Evolutionary conservation across 73 alveolate species (phyloP).

Genomic region (Tetrahymena thermophila): DNA sequence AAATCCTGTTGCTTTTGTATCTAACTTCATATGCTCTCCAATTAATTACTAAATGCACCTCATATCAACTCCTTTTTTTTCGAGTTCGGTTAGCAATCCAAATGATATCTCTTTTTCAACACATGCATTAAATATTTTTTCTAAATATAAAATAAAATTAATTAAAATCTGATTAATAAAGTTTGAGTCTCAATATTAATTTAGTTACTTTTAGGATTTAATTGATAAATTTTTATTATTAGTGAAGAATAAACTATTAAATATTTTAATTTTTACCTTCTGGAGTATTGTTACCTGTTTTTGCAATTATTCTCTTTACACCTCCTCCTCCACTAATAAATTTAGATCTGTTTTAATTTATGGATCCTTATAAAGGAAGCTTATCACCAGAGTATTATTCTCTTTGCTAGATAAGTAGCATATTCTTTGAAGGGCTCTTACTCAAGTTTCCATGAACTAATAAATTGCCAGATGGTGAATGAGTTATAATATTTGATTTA

Average conservation of each 20-base stretch:
- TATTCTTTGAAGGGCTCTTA: neutral
- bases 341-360: neutral
- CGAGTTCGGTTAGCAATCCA: neutral
- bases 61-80: neutral
- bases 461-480: neutral
- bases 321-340: neutral
- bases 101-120: neutral
- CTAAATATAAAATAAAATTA: neutral
- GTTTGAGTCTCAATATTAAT: neutral
- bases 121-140: neutral
- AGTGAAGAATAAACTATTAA: neutral
- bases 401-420: neutral
- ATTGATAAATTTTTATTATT: neutral
- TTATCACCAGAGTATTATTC: neutral
- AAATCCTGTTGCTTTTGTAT: neutral
- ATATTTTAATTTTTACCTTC: neutral
- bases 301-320: neutral
- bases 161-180: neutral
- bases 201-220: neutral
- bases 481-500: neutral
- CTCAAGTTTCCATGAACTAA: neutral
- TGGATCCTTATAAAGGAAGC: neutral
- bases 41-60: neutral
- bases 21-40: neutral
- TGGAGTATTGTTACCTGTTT: neutral